Percentiles rank a stretch among this genome's conserved stretches.
These are phyloP conservation scores for Phytophthora tentaculata DNA, from an alignment of 352 stramenopile species.

Conservation along the genomic window DNA sequence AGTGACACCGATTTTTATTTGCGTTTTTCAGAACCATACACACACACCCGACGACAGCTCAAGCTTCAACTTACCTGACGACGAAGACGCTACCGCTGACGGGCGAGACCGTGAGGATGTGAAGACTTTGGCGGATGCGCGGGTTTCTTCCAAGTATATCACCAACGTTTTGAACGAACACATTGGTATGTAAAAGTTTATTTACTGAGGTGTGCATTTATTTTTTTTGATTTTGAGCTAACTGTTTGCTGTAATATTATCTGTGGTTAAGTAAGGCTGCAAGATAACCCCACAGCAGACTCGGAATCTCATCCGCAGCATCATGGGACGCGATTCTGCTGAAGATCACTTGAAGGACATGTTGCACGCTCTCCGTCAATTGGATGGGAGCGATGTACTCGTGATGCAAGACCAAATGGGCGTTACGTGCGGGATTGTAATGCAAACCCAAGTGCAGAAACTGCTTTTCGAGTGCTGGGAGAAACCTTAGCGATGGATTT, in stretches of 20 bases:
- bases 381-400: conserved; percentile 19
- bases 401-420: conserved; percentile 27
- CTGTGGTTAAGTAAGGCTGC: not conserved
- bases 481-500: conserved; percentile 34
- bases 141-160: too few relatives aligned
- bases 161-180: too few relatives aligned
- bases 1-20: too few relatives aligned
- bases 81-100: too few relatives aligned
- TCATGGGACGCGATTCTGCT: not conserved
- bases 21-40: too few relatives aligned
- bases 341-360: conserved; percentile 19
- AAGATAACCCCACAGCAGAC: not conserved
- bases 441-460: conserved; percentile 25
- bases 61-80: too few relatives aligned
- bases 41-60: too few relatives aligned
- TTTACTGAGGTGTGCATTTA: not conserved
- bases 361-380: conserved; percentile 15
- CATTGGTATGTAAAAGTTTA: too few relatives aligned
- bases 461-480: conserved; percentile 29
- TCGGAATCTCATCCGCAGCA: not conserved
- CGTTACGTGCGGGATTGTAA: conserved; percentile 15
- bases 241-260: too few relatives aligned
- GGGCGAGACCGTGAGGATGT: too few relatives aligned
- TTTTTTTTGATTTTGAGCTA: not conserved
- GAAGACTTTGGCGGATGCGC: too few relatives aligned